Evolutionary conservation across 139 green algal genomes (phyloP).

Genomic region (Micractinium sp.): DNA sequence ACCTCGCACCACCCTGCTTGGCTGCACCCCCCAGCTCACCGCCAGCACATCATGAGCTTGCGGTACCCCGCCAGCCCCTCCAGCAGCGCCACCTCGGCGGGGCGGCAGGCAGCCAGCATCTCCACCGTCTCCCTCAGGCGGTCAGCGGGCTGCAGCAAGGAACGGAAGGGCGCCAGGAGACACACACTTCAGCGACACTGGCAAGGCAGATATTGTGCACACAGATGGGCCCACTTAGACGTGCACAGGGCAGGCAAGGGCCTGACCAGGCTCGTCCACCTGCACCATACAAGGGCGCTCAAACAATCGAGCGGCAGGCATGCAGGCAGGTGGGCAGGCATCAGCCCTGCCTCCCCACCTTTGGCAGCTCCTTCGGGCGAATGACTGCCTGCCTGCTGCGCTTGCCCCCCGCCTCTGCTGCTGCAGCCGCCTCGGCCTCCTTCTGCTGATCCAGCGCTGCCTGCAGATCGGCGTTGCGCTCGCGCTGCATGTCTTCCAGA

Average conservation of each 20-base stretch:
- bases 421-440: not conserved
- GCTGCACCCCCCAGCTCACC: conserved; percentile 28
- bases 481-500: conserved; percentile 31
- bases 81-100: conserved; percentile 49
- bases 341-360: not conserved
- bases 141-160: conserved; percentile 15
- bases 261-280: not conserved
- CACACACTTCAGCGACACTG: too few species aligned
- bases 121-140: conserved; percentile 54
- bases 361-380: not conserved
- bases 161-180: not conserved
- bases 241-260: not conserved
- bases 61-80: conserved; percentile 30
- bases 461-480: conserved; percentile 13
- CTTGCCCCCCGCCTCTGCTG: not conserved
- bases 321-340: not conserved
- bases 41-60: conserved; percentile 58
- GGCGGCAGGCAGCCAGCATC: conserved; percentile 53
- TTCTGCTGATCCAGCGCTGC: not conserved
- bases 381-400: not conserved
- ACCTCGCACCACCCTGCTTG: too few species aligned
- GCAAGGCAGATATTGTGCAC: too few species aligned
- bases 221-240: not conserved
- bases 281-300: too few species aligned
- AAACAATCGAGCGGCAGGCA: too few species aligned